Evolutionary conservation across 1,284 basidiomycete species (phyloP).

Genomic region (Cutaneotrichosporon spelunceum): DNA sequence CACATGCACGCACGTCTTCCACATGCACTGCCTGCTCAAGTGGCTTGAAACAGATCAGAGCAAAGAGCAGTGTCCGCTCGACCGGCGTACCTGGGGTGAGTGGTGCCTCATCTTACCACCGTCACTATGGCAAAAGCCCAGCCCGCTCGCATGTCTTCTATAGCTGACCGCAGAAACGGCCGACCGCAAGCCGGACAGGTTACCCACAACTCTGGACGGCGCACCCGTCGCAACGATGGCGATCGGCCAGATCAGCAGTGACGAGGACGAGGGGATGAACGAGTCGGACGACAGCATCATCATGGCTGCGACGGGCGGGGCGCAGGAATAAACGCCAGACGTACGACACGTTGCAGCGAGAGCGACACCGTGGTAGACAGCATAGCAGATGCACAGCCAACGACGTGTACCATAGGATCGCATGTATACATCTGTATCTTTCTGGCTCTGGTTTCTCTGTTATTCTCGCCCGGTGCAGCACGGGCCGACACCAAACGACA

Average conservation of each 20-base stretch:
- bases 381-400: not conserved
- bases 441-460: not conserved
- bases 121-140: too few species aligned
- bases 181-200: conserved; percentile 42
- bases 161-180: conserved; percentile 35
- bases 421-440: conserved; percentile 1
- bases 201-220: conserved; percentile 42
- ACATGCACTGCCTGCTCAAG: conserved; percentile 91
- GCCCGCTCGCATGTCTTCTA: too few species aligned
- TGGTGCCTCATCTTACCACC: conserved; percentile 21
- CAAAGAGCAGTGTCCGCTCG: conserved; percentile 92
- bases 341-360: too few species aligned
- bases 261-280: conserved; percentile 7
- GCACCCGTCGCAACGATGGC: conserved; percentile 37
- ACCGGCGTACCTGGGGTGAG: conserved; percentile 84
- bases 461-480: not conserved
- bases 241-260: conserved; percentile 33
- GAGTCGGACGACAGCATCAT: conserved; percentile 15
- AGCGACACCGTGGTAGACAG: conserved; percentile 5
- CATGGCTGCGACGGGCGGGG: not conserved
- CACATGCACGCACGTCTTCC: conserved; percentile 89
- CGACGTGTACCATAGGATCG: not conserved
- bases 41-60: conserved; percentile 84
- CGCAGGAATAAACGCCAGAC: not conserved
- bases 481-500: not conserved